A percentile compares a stretch with the other conserved stretches of the same genome.
Evolutionary conservation across 805 yeast species (phyloP).

Genomic region (Cyberlindnera subsufficiens): DNA sequence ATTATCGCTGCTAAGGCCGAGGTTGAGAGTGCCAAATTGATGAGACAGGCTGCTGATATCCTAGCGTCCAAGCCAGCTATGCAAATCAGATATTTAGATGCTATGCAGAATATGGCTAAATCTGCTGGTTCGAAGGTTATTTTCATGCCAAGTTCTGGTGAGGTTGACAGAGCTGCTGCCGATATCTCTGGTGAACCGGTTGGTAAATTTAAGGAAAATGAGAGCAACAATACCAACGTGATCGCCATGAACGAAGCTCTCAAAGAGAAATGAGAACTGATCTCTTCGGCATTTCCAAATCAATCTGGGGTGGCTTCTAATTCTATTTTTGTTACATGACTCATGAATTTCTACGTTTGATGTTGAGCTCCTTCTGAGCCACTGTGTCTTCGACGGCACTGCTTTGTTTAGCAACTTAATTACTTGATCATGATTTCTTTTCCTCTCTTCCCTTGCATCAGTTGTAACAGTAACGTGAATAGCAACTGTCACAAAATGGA

Average conservation of each 20-base stretch:
- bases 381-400: no score
- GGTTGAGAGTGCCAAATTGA: constrained; percentile 67
- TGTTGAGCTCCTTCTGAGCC: no score
- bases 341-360: no score
- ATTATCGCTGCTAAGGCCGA: constrained; percentile 72
- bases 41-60: constrained; percentile 76
- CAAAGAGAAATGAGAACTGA: background rate
- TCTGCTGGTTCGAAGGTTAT: constrained; percentile 60
- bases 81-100: constrained; percentile 74
- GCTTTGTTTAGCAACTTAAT: no score
- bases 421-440: background rate
- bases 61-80: constrained; percentile 69
- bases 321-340: no score
- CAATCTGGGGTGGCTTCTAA: no score
- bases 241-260: constrained; percentile 6
- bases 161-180: constrained; percentile 26
- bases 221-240: constrained; percentile 1
- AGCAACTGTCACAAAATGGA: constrained; percentile 32
- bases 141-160: constrained; percentile 56
- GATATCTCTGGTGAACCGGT: constrained; percentile 1
- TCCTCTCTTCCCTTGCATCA: constrained; percentile 6
- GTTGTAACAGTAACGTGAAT: constrained; percentile 33
- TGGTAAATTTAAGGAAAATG: background rate
- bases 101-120: constrained; percentile 70
- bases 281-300: background rate